Base-by-base conservation (phyloP, 2,329 filamentous ascomycete genomes). In the Neoarthrinium moseri region DNA sequence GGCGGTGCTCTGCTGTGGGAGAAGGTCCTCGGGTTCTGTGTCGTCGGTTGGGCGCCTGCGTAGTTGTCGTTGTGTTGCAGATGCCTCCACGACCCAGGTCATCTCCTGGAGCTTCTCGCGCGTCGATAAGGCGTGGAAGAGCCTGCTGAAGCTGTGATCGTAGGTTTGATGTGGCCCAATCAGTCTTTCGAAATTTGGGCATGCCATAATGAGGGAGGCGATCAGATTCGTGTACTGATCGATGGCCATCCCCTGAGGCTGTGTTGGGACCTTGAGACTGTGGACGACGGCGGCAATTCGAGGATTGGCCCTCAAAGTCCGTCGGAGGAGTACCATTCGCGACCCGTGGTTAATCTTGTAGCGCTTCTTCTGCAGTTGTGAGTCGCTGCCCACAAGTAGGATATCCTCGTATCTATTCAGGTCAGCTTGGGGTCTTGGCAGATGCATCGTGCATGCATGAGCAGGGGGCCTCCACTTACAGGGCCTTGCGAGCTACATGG, bases 131-230 rank as follows among this genome's bases (percentile, higher is more conserved):
- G 82, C 81, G 49, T 86, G 75, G 46, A 80, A 75, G 8, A 83
- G 66, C 37, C 75, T 73, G 57, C 71, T 77, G 54, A 78, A 83
- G 2, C 72, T 69, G 60, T 83, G 77, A 45, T 77, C 69, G 56
- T 84, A 83, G 4, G 64, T 61, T 3, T 74, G 71, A 45, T 78
- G 71, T 30, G 78, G 75, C 1, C 81, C 81, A 10, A 72, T 64
- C 6, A 86, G 64, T 40, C 72, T 70, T 62, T 86, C 81, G 10
- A 86, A 66, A 51, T 85, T 84, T 3, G 82, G 82, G 46, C 81
- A 86, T 0, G 79, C 75, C 80, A 84, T 83, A 47, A 86, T 69
- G 20, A 86, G 63, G 5, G 81, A 76, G 0, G 81, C 80, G 2
- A 84, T 70, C 3, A 80, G 60, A 52, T 82, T 73, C 48, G 81